Base-by-base conservation (phyloP, 768 basidiomycete species). In the Boletellus ananiceps region DNA sequence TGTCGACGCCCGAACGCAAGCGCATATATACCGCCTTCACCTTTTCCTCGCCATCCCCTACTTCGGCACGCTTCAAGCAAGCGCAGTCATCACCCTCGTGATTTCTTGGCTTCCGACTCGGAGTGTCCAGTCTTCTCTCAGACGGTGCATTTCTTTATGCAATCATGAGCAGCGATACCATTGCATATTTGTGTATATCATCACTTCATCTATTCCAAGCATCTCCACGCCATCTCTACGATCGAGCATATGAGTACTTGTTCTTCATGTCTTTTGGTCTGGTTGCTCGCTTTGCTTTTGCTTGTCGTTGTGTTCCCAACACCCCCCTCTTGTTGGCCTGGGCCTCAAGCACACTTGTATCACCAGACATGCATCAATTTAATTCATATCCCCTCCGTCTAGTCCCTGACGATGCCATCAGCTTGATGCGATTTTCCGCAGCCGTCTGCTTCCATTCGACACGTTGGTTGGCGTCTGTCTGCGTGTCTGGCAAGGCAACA, bases 1-100 rank as follows among this genome's bases (percentile, higher is more conserved):
- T 88, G 55, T 80, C 83, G 15, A 88, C 87, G 4, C 86, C 88
- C 4, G 84, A 89, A 59, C 81, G 86, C 58, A 81, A 82, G 60
- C 76, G 74, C 51, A 82, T 83, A 51, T 87, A 86, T 63, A 74
- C 84, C 18, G 76, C 85, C 4, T 90, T 90, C 63, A 89, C 87
- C 3, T 90, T 90, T 70, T 77, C 82, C 14, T 83, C 86, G 1
- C 88, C 88, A 7, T 84, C 84, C 1, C 81, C 79, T 9, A 72
- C 79, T 1, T 75, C 77, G 45, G 69, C 78, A 49, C 81, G 81
- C 47, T 77, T 76, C 67, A 75, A 68, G 58, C 71, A 75, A 61
- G 65, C 68, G 18, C 71, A 66, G 31, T 68, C 69, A 34, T 69
- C 52, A 49, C 64, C 58, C 59, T 57, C 64, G 53, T 58, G 66